Conservation (phyloP, 306 rosid genomes). For the Cajanus cajan region DNA sequence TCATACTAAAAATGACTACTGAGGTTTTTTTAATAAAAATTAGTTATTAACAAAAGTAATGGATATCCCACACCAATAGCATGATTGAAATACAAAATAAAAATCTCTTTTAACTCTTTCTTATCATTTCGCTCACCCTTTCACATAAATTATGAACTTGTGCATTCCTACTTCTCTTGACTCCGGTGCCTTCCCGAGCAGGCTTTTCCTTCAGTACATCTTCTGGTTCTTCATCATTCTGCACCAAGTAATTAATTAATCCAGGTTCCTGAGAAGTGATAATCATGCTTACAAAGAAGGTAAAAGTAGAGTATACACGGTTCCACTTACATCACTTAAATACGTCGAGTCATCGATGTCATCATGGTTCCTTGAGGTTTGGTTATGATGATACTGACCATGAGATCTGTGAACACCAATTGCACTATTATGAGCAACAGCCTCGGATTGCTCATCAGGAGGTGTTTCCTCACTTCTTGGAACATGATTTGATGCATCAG, state of each 20-base stretch:
- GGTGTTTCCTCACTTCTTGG: constrained; percentile 25
- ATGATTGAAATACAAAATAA: too few species aligned
- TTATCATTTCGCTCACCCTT: constrained; percentile 37
- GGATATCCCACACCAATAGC: too few species aligned
- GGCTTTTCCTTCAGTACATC: constrained; percentile 17
- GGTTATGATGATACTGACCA: not conserved
- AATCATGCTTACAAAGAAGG: not conserved
- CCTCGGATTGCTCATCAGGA: constrained; percentile 25
- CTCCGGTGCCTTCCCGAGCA: constrained; percentile 24
- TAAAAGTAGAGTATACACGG: not conserved
- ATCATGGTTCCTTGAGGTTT: constrained; percentile 32
- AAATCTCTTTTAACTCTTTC: not conserved
- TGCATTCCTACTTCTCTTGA: constrained; percentile 38
- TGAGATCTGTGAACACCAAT: not conserved
- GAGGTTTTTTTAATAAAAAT: too few species aligned
- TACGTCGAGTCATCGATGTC: constrained; percentile 25
- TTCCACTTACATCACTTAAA: constrained; percentile 36
- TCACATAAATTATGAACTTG: constrained; percentile 38
- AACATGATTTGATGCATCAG: not conserved
- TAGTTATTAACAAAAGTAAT: too few species aligned
- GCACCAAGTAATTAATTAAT: constrained; percentile 28
- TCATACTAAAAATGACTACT: too few species aligned
- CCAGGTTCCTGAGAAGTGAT: not conserved
- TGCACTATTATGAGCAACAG: not conserved
- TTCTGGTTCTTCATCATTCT: constrained; percentile 41